Evolutionary conservation across 306 rosid genomes (phyloP).

Genomic region (Glycine latifolia): DNA sequence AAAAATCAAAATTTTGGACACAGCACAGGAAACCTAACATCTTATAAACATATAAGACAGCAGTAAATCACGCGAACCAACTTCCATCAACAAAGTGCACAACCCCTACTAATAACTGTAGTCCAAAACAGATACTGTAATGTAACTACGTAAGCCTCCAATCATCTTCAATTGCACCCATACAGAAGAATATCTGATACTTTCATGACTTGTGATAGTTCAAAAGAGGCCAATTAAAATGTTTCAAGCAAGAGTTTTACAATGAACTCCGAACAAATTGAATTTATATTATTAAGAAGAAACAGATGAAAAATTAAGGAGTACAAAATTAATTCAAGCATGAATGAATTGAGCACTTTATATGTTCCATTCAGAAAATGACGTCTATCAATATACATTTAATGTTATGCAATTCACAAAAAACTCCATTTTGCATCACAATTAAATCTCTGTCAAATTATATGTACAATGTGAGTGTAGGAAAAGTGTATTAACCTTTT

Average conservation of each 20-base stretch:
- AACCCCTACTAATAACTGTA: constrained; percentile 35
- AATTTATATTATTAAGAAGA: background rate
- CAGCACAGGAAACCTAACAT: constrained; percentile 12
- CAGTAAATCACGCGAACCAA: constrained; percentile 24
- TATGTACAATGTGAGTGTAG: constrained; percentile 35
- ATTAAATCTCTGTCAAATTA: constrained; percentile 40
- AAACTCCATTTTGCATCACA: constrained; percentile 11
- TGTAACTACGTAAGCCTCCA: constrained; percentile 5
- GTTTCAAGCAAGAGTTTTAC: no score
- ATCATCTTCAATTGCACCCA: constrained; percentile 30
- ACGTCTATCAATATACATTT: constrained; percentile 7
- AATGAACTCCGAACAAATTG: background rate
- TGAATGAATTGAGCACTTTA: no score
- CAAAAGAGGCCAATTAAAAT: background rate
- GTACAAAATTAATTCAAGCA: no score
- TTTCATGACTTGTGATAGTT: background rate
- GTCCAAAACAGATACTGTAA: background rate
- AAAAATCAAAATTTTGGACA: constrained; percentile 39
- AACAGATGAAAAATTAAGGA: background rate
- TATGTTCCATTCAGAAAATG: constrained; percentile 4
- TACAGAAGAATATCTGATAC: constrained; percentile 8
- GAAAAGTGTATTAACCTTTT: constrained; percentile 69
- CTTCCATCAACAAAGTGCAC: background rate
- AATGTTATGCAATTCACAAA: constrained; percentile 17
- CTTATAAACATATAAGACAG: constrained; percentile 12